These are phyloP conservation scores for Ophiostoma australiae DNA, from an alignment of 2,329 filamentous ascomycete species.

Conservation along the genomic window DNA sequence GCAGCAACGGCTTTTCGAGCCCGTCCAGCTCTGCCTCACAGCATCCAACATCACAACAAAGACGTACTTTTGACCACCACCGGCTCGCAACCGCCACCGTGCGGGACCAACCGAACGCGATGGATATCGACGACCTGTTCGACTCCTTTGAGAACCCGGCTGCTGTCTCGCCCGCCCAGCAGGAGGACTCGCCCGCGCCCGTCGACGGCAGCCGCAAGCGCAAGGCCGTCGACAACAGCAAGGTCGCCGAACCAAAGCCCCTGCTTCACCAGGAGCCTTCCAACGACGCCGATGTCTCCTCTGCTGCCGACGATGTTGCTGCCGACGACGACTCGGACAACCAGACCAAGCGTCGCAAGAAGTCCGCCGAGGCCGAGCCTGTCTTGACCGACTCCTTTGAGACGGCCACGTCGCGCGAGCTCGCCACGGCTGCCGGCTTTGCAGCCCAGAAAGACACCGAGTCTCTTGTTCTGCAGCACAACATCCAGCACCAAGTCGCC, in stretches of 20 bases:
- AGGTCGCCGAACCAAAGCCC: slow-evolving; percentile 25
- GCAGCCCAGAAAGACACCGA: slow-evolving; percentile 57
- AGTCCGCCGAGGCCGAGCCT: slow-evolving; percentile 58
- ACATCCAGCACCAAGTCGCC: slow-evolving; percentile 97
- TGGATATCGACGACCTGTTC: slow-evolving; percentile 70
- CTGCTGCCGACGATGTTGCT: slow-evolving; percentile 32
- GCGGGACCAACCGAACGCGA: slow-evolving; percentile 15
- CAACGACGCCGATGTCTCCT: slow-evolving; percentile 33
- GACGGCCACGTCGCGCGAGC: slow-evolving; percentile 87
- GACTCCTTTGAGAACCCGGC: slow-evolving; percentile 71
- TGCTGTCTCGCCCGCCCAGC: slow-evolving; percentile 37
- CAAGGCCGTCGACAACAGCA: slow-evolving; percentile 56
- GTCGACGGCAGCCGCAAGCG: slow-evolving; percentile 69
- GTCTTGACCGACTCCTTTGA: slow-evolving; percentile 91
- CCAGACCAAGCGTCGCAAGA: slow-evolving; percentile 59
- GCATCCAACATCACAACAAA: neutral
- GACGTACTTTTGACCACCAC: neutral
- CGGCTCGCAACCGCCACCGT: neutral
- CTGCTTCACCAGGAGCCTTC: slow-evolving; percentile 34
- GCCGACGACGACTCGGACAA: slow-evolving; percentile 40
- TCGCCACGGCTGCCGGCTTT: slow-evolving; percentile 71
- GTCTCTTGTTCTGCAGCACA: slow-evolving; percentile 82
- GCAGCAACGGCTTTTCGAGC: neutral
- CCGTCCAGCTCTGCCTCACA: neutral
- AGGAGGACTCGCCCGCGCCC: slow-evolving; percentile 39